A percentile compares a stretch with the other conserved stretches of the same genome.
Conservation (phyloP, 352 stramenopile species). For the Phytophthora meadii region DNA sequence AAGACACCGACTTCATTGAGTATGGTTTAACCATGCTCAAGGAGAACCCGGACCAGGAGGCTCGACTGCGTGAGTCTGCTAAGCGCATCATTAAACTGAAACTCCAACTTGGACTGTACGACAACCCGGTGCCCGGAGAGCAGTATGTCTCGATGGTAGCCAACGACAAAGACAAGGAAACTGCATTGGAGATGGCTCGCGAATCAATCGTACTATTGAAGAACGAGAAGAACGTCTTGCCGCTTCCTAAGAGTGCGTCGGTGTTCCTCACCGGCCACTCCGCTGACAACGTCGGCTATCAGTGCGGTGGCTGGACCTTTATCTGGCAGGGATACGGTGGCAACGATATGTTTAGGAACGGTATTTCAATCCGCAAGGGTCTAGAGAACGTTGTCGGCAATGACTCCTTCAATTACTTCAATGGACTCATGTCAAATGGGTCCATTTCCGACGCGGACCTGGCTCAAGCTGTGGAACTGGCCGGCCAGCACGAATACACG, state of each 20-base stretch:
- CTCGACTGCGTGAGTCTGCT: constrained; percentile 59
- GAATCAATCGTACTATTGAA: constrained; percentile 85
- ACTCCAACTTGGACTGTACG: constrained; percentile 71
- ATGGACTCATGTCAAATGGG: constrained; percentile 51
- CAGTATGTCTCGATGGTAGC: constrained; percentile 52
- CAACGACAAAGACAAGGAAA: constrained; percentile 45
- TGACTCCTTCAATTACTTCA: constrained; percentile 53
- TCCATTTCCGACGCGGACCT: constrained; percentile 48
- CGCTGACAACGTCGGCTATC: constrained; percentile 62
- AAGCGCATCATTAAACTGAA: constrained; percentile 77
- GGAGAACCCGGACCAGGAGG: constrained; percentile 36
- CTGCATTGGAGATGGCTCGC: constrained; percentile 62
- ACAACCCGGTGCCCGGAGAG: constrained; percentile 57
- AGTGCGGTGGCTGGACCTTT: constrained; percentile 80
- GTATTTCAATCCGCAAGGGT: constrained; percentile 48
- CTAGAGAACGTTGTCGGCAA: constrained; percentile 33
- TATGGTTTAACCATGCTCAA: constrained; percentile 49
- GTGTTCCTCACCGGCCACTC: constrained; percentile 75
- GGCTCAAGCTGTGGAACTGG: constrained; percentile 50
- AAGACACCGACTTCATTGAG: constrained; percentile 51
- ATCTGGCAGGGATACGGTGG: constrained; percentile 78
- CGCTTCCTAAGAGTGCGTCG: constrained; percentile 34
- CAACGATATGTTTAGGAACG: constrained; percentile 60
- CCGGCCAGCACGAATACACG: constrained; percentile 54
- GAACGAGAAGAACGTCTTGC: constrained; percentile 65